Evolutionary conservation across 352 stramenopile genomes (phyloP).

Genomic region (Pythium scleroteichum): DNA sequence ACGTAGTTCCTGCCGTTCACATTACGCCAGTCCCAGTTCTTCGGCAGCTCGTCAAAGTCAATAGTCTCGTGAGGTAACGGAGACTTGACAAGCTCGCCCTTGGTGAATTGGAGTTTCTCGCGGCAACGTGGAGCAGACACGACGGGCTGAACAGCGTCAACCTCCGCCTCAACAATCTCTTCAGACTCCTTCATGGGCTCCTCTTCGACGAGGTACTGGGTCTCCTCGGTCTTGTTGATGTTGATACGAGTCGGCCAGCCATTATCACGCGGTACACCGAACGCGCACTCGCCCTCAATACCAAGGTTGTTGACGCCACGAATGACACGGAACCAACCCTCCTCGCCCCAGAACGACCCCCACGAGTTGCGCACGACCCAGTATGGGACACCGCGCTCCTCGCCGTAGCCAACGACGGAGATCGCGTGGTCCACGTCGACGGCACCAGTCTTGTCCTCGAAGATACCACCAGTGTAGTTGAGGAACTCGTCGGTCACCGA

Average conservation of each 20-base stretch:
- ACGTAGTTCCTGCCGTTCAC: constrained; percentile 94
- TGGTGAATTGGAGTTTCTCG: constrained; percentile 60
- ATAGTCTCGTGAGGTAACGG: constrained; percentile 80
- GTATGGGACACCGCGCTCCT: constrained; percentile 84
- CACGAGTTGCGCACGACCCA: constrained; percentile 97
- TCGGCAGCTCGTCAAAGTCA: constrained; percentile 82
- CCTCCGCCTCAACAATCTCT: constrained; percentile 16
- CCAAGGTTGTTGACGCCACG: constrained; percentile 92
- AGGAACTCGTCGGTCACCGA: constrained; percentile 88
- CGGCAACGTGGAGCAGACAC: constrained; percentile 48
- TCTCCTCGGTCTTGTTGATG: constrained; percentile 31
- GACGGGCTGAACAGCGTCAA: constrained; percentile 23
- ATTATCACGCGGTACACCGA: constrained; percentile 84
- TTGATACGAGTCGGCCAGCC: constrained; percentile 64
- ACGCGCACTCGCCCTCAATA: constrained; percentile 94
- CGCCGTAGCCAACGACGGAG: constrained; percentile 95
- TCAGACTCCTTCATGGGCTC: background rate
- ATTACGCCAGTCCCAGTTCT: constrained; percentile 94
- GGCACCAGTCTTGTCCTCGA: constrained; percentile 88
- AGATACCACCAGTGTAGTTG: constrained; percentile 94
- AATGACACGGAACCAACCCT: constrained; percentile 94
- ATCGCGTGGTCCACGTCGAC: constrained; percentile 90
- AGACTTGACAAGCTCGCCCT: constrained; percentile 69
- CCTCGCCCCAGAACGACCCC: constrained; percentile 94
- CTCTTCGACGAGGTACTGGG: background rate